phyloP scores from a whole-genome alignment of 2,329 filamentous ascomycete species.

The Karstenula rhodostoma region DNA sequence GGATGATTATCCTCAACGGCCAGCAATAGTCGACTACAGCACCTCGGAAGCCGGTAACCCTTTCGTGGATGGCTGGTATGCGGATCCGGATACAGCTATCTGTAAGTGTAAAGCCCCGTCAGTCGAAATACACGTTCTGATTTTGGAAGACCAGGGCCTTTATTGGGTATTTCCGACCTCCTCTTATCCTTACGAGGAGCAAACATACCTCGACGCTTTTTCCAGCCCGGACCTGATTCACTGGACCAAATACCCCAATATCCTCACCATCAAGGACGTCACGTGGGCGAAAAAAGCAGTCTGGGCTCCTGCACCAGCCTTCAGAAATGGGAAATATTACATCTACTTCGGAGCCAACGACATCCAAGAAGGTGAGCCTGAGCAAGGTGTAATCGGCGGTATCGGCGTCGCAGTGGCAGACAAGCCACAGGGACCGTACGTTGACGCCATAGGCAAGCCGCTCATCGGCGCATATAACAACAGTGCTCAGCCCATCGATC shows the following conservation, averaged over 20 bases:
- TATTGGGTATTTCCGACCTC: constrained; percentile 16
- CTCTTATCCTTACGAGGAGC: constrained; percentile 12
- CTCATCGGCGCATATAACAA: constrained; percentile 17
- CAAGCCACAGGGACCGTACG: constrained; percentile 11
- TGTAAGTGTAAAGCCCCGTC: not conserved
- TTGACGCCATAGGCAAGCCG: constrained; percentile 16
- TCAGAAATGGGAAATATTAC: constrained; percentile 17
- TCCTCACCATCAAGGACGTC: constrained; percentile 14
- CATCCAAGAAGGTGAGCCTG: constrained; percentile 14
- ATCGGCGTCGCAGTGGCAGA: constrained; percentile 15
- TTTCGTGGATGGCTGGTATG: constrained; percentile 15
- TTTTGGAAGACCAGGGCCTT: constrained; percentile 2
- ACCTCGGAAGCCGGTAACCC: constrained; percentile 18
- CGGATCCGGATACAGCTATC: constrained; percentile 19
- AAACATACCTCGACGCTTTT: constrained; percentile 16
- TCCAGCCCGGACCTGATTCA: constrained; percentile 14
- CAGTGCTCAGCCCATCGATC: constrained; percentile 15
- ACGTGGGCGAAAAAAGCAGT: constrained; percentile 16
- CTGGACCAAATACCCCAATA: constrained; percentile 17
- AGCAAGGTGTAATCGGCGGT: constrained; percentile 12
- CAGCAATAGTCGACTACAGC: constrained; percentile 9
- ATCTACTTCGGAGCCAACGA: constrained; percentile 18
- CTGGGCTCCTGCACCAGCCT: constrained; percentile 17
- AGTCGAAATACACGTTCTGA: not conserved
- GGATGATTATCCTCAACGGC: not conserved